Percentiles rank a stretch among this genome's conserved stretches.
phyloP scores from a whole-genome alignment of 768 basidiomycete species.

The Boletales sp. region DNA sequence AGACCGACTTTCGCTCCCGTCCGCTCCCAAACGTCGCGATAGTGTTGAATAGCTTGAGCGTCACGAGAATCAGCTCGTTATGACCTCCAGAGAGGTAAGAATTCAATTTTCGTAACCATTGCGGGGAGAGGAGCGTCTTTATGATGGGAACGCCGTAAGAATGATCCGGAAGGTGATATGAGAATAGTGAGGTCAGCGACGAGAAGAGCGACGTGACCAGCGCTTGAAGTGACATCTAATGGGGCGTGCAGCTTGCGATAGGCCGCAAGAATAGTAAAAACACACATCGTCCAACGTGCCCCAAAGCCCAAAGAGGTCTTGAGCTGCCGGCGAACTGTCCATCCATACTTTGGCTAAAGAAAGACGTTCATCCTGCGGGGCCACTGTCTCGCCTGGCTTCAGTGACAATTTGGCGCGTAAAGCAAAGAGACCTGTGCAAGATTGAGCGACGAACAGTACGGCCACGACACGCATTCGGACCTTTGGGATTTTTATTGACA shows the following conservation, averaged over 20 bases:
- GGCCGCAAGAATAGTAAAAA: constrained; percentile 17
- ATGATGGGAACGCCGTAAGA: constrained; percentile 58
- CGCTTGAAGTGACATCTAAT: constrained; percentile 41
- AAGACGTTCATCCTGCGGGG: constrained; percentile 58
- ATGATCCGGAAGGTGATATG: constrained; percentile 69
- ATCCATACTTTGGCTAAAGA: constrained; percentile 62
- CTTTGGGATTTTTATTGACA: constrained; percentile 14
- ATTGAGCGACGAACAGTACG: not conserved
- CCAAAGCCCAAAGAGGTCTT: constrained; percentile 64
- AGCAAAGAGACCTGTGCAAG: constrained; percentile 39
- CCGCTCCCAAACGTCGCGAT: constrained; percentile 67
- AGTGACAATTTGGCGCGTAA: constrained; percentile 56
- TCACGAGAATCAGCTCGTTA: constrained; percentile 62
- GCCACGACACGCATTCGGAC: constrained; percentile 8
- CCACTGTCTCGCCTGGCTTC: constrained; percentile 45
- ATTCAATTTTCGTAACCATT: constrained; percentile 55
- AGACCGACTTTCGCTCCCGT: constrained; percentile 54
- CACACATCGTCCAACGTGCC: constrained; percentile 50
- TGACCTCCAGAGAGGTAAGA: constrained; percentile 59
- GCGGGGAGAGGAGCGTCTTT: constrained; percentile 53
- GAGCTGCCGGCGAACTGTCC: constrained; percentile 49
- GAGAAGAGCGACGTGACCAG: constrained; percentile 53
- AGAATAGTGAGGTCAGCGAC: constrained; percentile 57
- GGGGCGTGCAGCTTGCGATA: not conserved
- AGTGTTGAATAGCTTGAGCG: constrained; percentile 59